A percentile compares a stretch with the other conserved stretches of the same genome.
These are phyloP conservation scores for Fusarium hainanense DNA, from an alignment of 2,329 filamentous ascomycete genomes.

Conservation along the genomic window DNA sequence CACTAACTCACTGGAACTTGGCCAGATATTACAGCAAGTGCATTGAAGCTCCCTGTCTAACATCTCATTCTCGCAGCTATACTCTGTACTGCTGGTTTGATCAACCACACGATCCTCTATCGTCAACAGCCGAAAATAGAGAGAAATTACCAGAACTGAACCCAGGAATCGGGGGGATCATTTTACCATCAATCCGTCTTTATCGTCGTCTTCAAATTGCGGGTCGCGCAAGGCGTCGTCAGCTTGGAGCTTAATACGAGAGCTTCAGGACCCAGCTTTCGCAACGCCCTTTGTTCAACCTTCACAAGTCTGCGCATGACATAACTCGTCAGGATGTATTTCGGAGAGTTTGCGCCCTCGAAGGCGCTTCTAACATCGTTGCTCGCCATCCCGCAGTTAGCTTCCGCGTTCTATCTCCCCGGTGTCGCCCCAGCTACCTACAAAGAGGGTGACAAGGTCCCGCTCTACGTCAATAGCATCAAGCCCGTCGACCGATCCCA, in stretches of 20 bases:
- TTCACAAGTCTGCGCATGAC: constrained; percentile 44
- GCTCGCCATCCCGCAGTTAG: constrained; percentile 63
- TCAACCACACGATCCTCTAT: constrained; percentile 22
- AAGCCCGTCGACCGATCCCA: constrained; percentile 82
- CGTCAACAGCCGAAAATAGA: neutral
- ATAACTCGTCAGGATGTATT: constrained; percentile 56
- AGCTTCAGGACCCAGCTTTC: constrained; percentile 31
- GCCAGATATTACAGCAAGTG: constrained; percentile 44
- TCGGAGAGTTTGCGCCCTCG: constrained; percentile 58
- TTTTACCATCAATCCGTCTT: neutral
- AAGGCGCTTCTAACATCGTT: constrained; percentile 62
- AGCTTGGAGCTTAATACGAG: constrained; percentile 28
- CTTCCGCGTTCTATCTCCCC: constrained; percentile 90
- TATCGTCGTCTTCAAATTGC: constrained; percentile 1
- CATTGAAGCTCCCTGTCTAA: constrained; percentile 41
- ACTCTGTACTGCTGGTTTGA: constrained; percentile 35
- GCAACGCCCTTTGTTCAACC: constrained; percentile 19
- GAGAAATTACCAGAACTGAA: neutral
- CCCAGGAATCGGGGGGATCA: neutral
- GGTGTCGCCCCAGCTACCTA: constrained; percentile 96
- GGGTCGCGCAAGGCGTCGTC: constrained; percentile 42
- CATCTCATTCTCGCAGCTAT: constrained; percentile 35
- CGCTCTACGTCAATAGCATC: constrained; percentile 91
- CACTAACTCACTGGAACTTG: constrained; percentile 33
- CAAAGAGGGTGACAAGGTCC: constrained; percentile 80